phyloP scores from a whole-genome alignment of 208 protist species.

The Acanthamoeba castellanii region DNA sequence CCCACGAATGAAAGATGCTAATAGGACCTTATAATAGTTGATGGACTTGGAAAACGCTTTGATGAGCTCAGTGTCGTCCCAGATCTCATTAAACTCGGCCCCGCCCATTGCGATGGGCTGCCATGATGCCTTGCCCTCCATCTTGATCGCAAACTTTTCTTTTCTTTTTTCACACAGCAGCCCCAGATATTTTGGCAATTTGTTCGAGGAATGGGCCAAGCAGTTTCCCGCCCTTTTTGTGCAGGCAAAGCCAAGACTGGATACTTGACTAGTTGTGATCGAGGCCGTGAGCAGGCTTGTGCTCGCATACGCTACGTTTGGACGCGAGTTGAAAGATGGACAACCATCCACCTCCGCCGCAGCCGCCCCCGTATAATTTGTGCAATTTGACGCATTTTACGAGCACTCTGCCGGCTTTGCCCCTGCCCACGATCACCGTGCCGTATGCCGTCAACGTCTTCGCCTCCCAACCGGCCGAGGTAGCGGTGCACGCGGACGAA shows the following conservation, averaged over 20 bases:
- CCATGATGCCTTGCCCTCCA: not conserved
- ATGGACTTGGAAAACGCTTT: slow-evolving; percentile 28
- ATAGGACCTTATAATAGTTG: not conserved
- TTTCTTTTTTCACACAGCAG: not conserved
- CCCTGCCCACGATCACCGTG: slow-evolving; percentile 60
- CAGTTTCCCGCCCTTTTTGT: not conserved
- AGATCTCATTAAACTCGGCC: not conserved
- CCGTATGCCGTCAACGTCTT: slow-evolving; percentile 45
- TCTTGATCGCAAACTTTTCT: not conserved
- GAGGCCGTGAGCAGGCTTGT: not conserved
- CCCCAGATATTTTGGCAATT: not conserved
- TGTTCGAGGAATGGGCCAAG: not conserved
- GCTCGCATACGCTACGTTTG: not conserved
- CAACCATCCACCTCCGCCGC: not conserved
- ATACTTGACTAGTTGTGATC: not conserved
- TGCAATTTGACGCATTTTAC: slow-evolving; percentile 62
- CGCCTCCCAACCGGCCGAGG: slow-evolving; percentile 37
- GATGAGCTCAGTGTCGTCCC: slow-evolving; percentile 48
- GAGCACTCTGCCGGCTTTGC: slow-evolving; percentile 1
- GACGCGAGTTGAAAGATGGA: not conserved
- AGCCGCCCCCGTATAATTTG: slow-evolving; percentile 44
- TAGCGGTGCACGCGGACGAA: not conserved
- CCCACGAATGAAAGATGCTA: not conserved
- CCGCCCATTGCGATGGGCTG: not conserved
- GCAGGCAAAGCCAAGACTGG: not conserved